phyloP scores from a whole-genome alignment of 495 filamentous ascomycete species.

The Clohesyomyces aquaticus region DNA sequence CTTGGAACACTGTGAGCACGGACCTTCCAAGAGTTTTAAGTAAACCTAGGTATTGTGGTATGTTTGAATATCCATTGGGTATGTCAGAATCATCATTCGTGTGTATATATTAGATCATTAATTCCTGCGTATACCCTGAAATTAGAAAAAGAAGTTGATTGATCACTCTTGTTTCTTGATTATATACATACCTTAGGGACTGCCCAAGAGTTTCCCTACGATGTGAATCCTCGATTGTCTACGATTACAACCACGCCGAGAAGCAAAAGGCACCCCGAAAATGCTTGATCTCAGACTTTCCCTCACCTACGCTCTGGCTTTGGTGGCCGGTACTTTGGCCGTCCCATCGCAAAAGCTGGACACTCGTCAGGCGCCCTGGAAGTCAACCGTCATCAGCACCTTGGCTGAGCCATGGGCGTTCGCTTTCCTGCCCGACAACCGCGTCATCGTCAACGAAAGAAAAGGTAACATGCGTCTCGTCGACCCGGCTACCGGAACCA shows the following conservation, averaged over 20 bases:
- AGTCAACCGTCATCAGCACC: constrained; percentile 20
- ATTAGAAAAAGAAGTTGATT: constrained; percentile 12
- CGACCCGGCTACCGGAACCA: constrained; percentile 17
- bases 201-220: constrained; percentile 2
- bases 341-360: constrained; percentile 24
- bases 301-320: constrained; percentile 18
- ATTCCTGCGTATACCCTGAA: constrained; percentile 4
- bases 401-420: constrained; percentile 23
- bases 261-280: constrained; percentile 11
- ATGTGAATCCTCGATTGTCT: constrained; percentile 19
- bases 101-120: constrained; percentile 11
- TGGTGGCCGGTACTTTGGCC: constrained; percentile 29
- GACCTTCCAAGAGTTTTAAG: not conserved
- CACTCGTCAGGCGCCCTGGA: constrained; percentile 21
- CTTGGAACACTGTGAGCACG: not conserved
- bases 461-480: constrained; percentile 24
- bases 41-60: not conserved
- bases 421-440: constrained; percentile 26
- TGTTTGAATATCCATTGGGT: too few species aligned
- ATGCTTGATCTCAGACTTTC: constrained; percentile 25
- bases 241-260: constrained; percentile 12
- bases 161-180: constrained; percentile 1
- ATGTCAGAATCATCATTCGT: not conserved
- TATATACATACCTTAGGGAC: constrained; percentile 5
- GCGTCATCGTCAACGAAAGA: constrained; percentile 25